phyloP scores from a whole-genome alignment of 2,329 filamentous ascomycete species.

The Ophiosphaerella herpotricha region DNA sequence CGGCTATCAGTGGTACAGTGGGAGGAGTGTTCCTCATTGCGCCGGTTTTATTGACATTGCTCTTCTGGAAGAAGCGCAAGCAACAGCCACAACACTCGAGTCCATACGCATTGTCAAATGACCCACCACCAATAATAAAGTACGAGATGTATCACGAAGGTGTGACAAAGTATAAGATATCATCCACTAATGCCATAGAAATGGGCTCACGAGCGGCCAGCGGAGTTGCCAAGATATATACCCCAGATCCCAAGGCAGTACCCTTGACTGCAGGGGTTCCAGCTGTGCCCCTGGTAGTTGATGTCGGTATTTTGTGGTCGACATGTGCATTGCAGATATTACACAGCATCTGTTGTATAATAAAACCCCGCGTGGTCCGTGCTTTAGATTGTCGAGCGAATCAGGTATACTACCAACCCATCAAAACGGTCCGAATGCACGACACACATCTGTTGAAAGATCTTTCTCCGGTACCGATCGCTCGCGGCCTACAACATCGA shows the following conservation, averaged over 20 bases:
- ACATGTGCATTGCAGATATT: constrained; percentile 1
- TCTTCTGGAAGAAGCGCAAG: constrained; percentile 22
- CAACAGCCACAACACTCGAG: constrained; percentile 3
- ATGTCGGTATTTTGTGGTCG: neutral
- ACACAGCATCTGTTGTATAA: neutral
- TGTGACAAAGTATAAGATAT: constrained; percentile 22
- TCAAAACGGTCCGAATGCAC: neutral
- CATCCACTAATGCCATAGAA: constrained; percentile 11
- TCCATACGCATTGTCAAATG: neutral
- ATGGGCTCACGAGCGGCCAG: constrained; percentile 11
- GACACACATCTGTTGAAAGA: neutral
- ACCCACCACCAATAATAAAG: neutral
- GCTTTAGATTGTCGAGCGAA: constrained; percentile 1
- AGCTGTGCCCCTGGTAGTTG: neutral
- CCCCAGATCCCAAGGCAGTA: neutral
- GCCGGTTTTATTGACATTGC: constrained; percentile 71
- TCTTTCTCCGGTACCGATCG: neutral
- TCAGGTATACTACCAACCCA: neutral
- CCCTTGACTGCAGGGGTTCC: neutral
- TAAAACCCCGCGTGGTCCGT: neutral
- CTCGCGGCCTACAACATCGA: too few species aligned
- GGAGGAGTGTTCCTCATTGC: constrained; percentile 23
- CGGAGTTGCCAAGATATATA: constrained; percentile 8
- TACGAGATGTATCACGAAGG: constrained; percentile 19
- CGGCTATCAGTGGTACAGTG: constrained; percentile 22